A percentile compares a stretch with the other conserved stretches of the same genome.
These are phyloP conservation scores for Tricholoma bakamatsutake DNA, from an alignment of 768 basidiomycete species.

Conservation along the genomic window DNA sequence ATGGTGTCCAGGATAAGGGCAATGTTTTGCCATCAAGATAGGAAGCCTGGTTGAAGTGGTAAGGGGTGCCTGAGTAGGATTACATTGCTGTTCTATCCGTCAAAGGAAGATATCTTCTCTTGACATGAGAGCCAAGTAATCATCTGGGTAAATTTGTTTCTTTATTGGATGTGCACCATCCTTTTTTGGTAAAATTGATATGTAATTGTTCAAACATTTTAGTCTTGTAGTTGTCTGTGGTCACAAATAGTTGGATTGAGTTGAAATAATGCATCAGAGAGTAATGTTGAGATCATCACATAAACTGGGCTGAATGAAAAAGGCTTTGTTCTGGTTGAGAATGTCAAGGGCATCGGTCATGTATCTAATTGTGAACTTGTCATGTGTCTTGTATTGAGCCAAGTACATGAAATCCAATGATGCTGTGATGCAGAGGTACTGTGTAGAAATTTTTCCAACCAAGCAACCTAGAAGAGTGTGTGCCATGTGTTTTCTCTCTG, in stretches of 20 bases:
- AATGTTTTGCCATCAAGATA: too few species aligned
- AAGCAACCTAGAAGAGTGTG: too few species aligned
- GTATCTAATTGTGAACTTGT: too few species aligned
- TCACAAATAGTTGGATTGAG: constrained; percentile 20
- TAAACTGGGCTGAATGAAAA: constrained; percentile 18
- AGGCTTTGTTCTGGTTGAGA: too few species aligned
- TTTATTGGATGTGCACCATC: constrained; percentile 23
- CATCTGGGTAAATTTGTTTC: constrained; percentile 31
- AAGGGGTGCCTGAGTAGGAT: not conserved
- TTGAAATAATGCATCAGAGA: constrained; percentile 24
- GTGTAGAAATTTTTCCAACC: too few species aligned
- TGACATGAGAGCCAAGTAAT: constrained; percentile 28
- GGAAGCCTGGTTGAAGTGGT: too few species aligned
- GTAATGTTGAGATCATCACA: constrained; percentile 30
- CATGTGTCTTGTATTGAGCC: too few species aligned
- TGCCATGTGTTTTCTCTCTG: too few species aligned
- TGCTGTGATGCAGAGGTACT: too few species aligned
- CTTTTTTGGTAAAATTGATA: constrained; percentile 35
- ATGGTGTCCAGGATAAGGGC: too few species aligned
- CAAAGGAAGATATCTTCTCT: constrained; percentile 23
- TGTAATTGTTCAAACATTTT: constrained; percentile 33
- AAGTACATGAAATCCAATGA: too few species aligned
- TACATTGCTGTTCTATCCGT: constrained; percentile 15
- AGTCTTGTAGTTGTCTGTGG: constrained; percentile 26
- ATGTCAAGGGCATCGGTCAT: too few species aligned